Base-by-base conservation (phyloP, 441 rosid species). In the Isatis lusitanica region DNA sequence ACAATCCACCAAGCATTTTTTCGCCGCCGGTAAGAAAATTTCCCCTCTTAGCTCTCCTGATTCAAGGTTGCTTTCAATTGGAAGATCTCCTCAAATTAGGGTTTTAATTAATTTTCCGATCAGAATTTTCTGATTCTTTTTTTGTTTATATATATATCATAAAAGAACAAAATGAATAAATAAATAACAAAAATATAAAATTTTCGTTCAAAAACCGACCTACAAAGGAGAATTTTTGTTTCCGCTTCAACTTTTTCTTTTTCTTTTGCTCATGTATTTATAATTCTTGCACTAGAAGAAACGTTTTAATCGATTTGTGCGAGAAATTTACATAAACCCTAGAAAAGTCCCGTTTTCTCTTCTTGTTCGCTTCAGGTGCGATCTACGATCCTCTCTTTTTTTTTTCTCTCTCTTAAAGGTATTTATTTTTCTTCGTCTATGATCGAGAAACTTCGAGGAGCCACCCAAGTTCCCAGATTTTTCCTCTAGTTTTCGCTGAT, bases 1-100 rank as follows among this genome's bases (percentile, higher is more conserved):
- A 95, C 74, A 95, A 80, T 9, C 99, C 99, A 16, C 98, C 99
- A 0, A 92, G 84, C 99, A 92, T 92, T 40, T 73, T 66, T 55
- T 62, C 59, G 55, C 48, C 47, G 70, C 50, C 40, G 62, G 47
- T 42, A 2, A 62, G 40, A 36, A 57, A 64, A 11, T 46, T 43
- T 12, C 7, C 18, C 40, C 18, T 72, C 17, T 26, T 3, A 21
- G 18, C 18, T 46, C 13, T 9, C 44, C 43, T 36, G 24, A 50
- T 48, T 66, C 66, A 57, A 43, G 16, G 72, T 48, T 6, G 51
- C 13, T 74, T 51, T 61, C 79, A 46, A 68, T 68, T 40, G 24
- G 24, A 59, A 51, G 64, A 43, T 52, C 40, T 59, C 17, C 43
- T 52, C 30, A 28, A 53, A 24, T 75, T 69, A 62, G 74, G 79